Base-by-base conservation (phyloP, 2,329 filamentous ascomycete species). In the Venturia carpophila region DNA sequence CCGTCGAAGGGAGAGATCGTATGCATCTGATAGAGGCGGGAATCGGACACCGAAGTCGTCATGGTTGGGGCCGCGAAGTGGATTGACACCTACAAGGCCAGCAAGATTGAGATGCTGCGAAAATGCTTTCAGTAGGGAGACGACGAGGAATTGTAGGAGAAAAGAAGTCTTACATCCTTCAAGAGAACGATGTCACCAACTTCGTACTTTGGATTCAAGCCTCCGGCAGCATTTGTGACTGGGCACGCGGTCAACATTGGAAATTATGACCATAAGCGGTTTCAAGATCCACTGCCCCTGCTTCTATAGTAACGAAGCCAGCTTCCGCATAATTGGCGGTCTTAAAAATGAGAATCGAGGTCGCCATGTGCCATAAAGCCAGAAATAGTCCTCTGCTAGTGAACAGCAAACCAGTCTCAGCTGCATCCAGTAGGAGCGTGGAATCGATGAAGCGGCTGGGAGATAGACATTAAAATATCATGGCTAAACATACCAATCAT, bases 171-270 rank as follows among this genome's bases (percentile, higher is more conserved):
- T 76, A 84, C 83, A 75, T 89, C 86, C 70, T 87, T 87, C 65
- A 89, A 71, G 60, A 87, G 75, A 55, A 87, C 82, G 66, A 89
- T 83, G 72, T 88, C 86, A 60, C 86, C 86, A 39, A 88, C 84
- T 30, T 75, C 75, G 74, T 87, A 88, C 45, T 80, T 79, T n/a
- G 82, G 79, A 73, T 88, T 88, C 43, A 88, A 74, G 15, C 84
- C 85, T 66, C 86, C 86, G 49, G 85, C 84, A 55, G 86, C 86
- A 72, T 88, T 89, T 55, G 86, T 89, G 68, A 87, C 83, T 84
- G 69, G 65, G 67, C 65, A 52, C 19, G 9, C 13, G 37, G 64
- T 30, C 64, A 34, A 47, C 67, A 72, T 60, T 74, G 68, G 66
- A 42, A 17, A 49, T 37, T 37, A 60, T 37, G 64, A 58, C 66